These are phyloP conservation scores for Acorus calamus DNA, from an alignment of 106 monocot species.

Conservation along the genomic window DNA sequence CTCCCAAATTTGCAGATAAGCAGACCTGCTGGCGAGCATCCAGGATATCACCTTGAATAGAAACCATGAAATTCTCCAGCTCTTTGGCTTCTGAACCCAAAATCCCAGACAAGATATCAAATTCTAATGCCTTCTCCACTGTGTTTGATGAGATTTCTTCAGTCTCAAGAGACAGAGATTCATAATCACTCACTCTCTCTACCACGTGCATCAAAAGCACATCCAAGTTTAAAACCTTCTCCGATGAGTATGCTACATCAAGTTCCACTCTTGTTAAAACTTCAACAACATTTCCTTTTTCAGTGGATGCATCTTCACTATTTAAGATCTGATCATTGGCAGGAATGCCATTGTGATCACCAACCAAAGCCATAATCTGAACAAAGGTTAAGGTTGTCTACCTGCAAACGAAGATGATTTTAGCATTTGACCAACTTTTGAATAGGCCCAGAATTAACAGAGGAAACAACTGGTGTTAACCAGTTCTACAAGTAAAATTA, in stretches of 20 bases:
- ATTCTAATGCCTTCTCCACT: conserved; percentile 45
- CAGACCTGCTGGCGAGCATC: conserved; percentile 17
- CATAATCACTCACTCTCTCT: conserved; percentile 32
- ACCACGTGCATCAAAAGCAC: conserved; percentile 49
- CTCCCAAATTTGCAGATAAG: conserved; percentile 7
- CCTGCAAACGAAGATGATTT: too few relatives aligned
- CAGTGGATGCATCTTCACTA: too few relatives aligned
- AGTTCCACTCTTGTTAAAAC: conserved; percentile 42
- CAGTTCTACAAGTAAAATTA: too few relatives aligned
- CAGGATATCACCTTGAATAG: conserved; percentile 35
- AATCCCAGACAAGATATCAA: conserved; percentile 46
- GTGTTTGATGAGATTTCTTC: conserved; percentile 19
- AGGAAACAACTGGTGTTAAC: too few relatives aligned
- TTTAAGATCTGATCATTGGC: too few relatives aligned
- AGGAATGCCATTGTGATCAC: too few relatives aligned
- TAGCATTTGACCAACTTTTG: too few relatives aligned
- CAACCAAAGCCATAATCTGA: too few relatives aligned
- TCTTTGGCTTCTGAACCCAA: conserved; percentile 63
- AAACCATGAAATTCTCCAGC: conserved; percentile 45
- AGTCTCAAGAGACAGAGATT: conserved; percentile 18
- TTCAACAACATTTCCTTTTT: conserved; percentile 10
- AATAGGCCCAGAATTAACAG: too few relatives aligned
- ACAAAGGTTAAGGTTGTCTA: too few relatives aligned
- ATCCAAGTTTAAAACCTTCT: conserved; percentile 58
- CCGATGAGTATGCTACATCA: conserved; percentile 48